Base-by-base conservation (phyloP, 2,329 filamentous ascomycete genomes). In the Xylaria sp. region DNA sequence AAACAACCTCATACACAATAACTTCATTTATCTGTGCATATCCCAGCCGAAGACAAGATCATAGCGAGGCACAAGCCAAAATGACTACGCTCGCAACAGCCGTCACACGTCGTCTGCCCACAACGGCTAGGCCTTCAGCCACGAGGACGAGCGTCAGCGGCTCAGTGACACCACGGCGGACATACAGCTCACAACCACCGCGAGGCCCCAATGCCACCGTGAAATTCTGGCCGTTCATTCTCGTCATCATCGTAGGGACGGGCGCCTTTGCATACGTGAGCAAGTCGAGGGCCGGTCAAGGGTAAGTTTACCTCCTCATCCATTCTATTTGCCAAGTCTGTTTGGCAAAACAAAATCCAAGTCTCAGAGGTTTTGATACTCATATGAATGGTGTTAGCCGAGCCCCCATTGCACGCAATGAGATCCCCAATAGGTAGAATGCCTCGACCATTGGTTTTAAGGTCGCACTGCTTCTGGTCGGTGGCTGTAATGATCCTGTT, bases 221-320 rank as follows among this genome's bases (percentile, higher is more conserved):
- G 81, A 88, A 87, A 78, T 88, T 88, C 59, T 88, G 86, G 85
- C 86, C 86, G 2, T 88, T 88, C 71, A n/a, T 85, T 54, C 77
- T 80, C 60, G 79, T 88, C 71, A 83, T 87, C 70, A 82, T 78
- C 38, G 71, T 84, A 17, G 83, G 85, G 57, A 81, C 82, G 7
- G 82, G 81, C 15, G 85, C 83, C 28, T 89, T 88, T 76, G 77
- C 84, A 38, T 77, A 83, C 42, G 78, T 88, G 53, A 83, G 85
- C 58, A 85, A 87, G 69, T 79, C 79, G 62, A 84, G 84, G 67
- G 83, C 83, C 78, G 70, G 84, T 82, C 71, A 82, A 81, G 79
- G 83, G 86, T 87, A 68, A 78, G 83, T 74, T 49, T 56, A 38
- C 36, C 66, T 23, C n/a, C 54, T 23, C 26, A 6, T 6, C 15